Conservation (phyloP, 768 basidiomycete genomes). For the Pleurotus tuber-regium region DNA sequence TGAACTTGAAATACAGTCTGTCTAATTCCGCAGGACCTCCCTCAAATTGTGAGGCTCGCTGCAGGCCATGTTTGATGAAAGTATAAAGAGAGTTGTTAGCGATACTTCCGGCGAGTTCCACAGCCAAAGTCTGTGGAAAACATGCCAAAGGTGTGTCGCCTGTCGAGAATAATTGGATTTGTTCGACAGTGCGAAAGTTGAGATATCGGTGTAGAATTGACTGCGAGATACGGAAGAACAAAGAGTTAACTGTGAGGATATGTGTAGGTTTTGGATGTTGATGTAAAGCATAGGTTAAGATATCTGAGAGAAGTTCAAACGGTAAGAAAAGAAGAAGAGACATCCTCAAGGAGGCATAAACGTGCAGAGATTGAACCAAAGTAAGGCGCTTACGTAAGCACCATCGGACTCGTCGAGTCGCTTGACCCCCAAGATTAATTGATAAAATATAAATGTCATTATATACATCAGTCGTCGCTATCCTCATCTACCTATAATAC, state of each 20-base stretch:
- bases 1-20: conserved; percentile 32
- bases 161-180: conserved; percentile 14
- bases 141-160: conserved; percentile 11
- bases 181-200: conserved; percentile 20
- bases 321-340: neutral
- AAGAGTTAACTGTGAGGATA: conserved; percentile 20
- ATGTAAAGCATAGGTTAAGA: neutral
- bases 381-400: too few relatives aligned
- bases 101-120: conserved; percentile 6
- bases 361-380: too few relatives aligned
- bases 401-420: too few relatives aligned
- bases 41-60: neutral
- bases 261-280: neutral
- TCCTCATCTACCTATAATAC: conserved; percentile 25
- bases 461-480: conserved; percentile 29
- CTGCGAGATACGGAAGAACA: conserved; percentile 19
- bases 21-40: conserved; percentile 20
- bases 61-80: conserved; percentile 17
- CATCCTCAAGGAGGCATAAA: too few relatives aligned
- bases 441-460: too few relatives aligned
- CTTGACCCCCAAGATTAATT: too few relatives aligned
- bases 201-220: conserved; percentile 23
- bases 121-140: neutral
- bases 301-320: neutral
- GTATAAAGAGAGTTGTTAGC: conserved; percentile 6